Percentiles rank a stretch among this genome's conserved stretches.
Evolutionary conservation across 1,139 yeast genomes (phyloP).

Genomic region (Geotrichum restrictum): DNA sequence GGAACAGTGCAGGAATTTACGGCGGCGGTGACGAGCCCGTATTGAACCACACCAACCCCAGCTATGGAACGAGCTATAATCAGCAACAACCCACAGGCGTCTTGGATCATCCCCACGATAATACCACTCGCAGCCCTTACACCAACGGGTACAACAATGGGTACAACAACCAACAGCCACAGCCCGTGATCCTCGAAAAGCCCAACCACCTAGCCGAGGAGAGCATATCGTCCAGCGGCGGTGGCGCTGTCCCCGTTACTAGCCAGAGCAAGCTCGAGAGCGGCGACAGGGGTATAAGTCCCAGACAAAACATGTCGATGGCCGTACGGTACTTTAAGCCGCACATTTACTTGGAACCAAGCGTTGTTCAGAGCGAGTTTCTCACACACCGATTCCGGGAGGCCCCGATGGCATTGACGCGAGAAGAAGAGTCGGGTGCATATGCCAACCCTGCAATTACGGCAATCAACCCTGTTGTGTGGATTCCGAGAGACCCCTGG

Average conservation of each 20-base stretch:
- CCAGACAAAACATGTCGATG: background rate
- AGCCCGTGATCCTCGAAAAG: background rate
- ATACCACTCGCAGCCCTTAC: too few species aligned
- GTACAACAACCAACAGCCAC: background rate
- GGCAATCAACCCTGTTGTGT: constrained; percentile 63
- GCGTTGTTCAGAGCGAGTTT: constrained; percentile 30
- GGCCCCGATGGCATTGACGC: constrained; percentile 31
- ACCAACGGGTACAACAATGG: constrained; percentile 1
- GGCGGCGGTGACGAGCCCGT: constrained; percentile 1
- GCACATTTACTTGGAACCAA: constrained; percentile 50
- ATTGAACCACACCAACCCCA: background rate
- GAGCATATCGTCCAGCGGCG: constrained; percentile 14
- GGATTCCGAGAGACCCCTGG: constrained; percentile 85
- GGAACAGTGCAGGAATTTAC: constrained; percentile 7
- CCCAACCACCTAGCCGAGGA: constrained; percentile 8
- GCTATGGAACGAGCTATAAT: background rate
- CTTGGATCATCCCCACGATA: background rate
- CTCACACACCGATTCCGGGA: constrained; percentile 46
- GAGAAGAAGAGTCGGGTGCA: constrained; percentile 48
- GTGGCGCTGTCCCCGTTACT: constrained; percentile 12
- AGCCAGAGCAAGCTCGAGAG: constrained; percentile 14
- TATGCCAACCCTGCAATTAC: constrained; percentile 71
- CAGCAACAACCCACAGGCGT: background rate
- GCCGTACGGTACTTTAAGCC: constrained; percentile 48
- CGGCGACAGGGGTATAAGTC: background rate